These are phyloP conservation scores for Polychaeton citri DNA, from an alignment of 2,329 filamentous ascomycete species.

Conservation along the genomic window DNA sequence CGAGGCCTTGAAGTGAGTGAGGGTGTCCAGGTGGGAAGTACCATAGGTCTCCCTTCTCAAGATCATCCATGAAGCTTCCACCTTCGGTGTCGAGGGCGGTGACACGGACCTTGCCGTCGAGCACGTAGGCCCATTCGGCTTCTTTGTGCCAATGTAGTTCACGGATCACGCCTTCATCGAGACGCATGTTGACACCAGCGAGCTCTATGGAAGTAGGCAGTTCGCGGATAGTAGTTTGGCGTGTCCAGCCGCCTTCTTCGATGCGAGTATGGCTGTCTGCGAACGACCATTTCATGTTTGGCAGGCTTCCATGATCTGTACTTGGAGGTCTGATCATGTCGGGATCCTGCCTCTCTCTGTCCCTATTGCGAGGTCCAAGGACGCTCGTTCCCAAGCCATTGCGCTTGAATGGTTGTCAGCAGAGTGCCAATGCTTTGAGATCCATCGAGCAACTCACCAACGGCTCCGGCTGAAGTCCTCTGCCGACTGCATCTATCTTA, in stretches of 20 bases:
- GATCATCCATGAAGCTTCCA: conserved; percentile 62
- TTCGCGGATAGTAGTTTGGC: conserved; percentile 57
- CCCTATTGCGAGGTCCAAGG: conserved; percentile 55
- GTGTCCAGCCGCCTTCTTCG: conserved; percentile 64
- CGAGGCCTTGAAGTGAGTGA: conserved; percentile 62
- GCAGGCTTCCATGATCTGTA: conserved; percentile 57
- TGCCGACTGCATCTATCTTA: conserved; percentile 47
- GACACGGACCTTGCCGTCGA: conserved; percentile 49
- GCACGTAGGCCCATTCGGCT: conserved; percentile 65
- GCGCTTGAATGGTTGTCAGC: conserved; percentile 6
- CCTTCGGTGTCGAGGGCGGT: conserved; percentile 64
- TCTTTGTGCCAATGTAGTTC: conserved; percentile 75
- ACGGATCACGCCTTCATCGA: conserved; percentile 58
- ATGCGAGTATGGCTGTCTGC: conserved; percentile 34
- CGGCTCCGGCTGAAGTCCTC: conserved; percentile 51
- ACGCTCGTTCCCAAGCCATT: conserved; percentile 45
- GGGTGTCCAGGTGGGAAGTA: conserved; percentile 69
- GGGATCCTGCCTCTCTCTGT: conserved; percentile 55
- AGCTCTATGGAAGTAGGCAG: conserved; percentile 54
- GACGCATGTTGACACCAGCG: conserved; percentile 66
- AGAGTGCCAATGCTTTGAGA: neutral
- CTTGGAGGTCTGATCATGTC: conserved; percentile 59
- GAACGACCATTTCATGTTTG: conserved; percentile 55
- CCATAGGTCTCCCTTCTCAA: conserved; percentile 66
- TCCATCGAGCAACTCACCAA: conserved; percentile 20